Evolutionary conservation across 176 grass and related monocot genomes (phyloP).

Genomic region (Tillandsia leiboldiana): DNA sequence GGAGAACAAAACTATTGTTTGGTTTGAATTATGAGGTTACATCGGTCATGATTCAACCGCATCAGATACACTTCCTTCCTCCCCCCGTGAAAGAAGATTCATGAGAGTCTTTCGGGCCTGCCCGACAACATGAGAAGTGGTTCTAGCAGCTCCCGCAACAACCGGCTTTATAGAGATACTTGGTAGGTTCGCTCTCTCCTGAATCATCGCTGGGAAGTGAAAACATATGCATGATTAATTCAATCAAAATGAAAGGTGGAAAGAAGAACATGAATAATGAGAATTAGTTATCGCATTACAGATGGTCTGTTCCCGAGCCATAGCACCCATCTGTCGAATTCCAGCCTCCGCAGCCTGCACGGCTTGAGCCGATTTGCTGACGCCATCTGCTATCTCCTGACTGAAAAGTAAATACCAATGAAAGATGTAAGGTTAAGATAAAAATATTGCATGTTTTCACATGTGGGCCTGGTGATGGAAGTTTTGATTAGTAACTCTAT

Average conservation of each 20-base stretch:
- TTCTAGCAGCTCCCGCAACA: slow-evolving; percentile 35
- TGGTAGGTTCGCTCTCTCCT: slow-evolving; percentile 47
- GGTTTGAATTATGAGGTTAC: background rate
- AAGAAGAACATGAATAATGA: background rate
- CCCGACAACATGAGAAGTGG: slow-evolving; percentile 31
- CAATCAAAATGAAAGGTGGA: background rate
- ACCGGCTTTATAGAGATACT: slow-evolving; percentile 35
- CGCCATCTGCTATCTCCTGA: slow-evolving; percentile 50
- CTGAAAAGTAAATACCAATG: slow-evolving; percentile 30
- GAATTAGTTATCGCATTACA: slow-evolving; percentile 31
- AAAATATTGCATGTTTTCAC: too few relatives aligned
- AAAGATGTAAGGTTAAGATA: background rate
- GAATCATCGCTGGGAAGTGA: slow-evolving; percentile 39
- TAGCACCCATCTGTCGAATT: slow-evolving; percentile 50
- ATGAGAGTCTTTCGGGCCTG: slow-evolving; percentile 27
- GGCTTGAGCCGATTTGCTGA: slow-evolving; percentile 64
- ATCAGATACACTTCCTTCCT: slow-evolving; percentile 4
- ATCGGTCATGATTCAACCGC: slow-evolving; percentile 7
- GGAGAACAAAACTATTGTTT: background rate
- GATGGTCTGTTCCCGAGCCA: slow-evolving; percentile 39
- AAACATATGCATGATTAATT: background rate
- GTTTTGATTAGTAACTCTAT: too few relatives aligned
- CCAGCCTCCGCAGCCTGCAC: slow-evolving; percentile 50
- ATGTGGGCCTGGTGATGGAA: too few relatives aligned
- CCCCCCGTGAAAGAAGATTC: slow-evolving; percentile 18